Evolutionary conservation across 2,329 filamentous ascomycete genomes (phyloP), one percentile per base, ranked within the genome.

Genomic region (Claviceps sp.): DNA sequence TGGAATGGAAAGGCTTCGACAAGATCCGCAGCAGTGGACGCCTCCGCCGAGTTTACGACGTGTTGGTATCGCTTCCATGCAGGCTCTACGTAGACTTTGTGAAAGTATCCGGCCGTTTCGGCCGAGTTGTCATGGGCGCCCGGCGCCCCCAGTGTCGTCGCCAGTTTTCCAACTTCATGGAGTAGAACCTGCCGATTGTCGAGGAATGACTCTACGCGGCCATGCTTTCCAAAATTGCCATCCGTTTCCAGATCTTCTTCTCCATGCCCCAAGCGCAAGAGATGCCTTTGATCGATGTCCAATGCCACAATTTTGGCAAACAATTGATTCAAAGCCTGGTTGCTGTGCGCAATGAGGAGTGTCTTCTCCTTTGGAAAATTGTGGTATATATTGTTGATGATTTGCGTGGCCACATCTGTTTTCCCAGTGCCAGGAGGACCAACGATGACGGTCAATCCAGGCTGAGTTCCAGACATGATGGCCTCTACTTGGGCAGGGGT

Each of bases 321-420:
- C 1, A 98, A 76, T 65, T 98, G 93, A 62, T 98, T 98, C 10
- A 98, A 74, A 2, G 93, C 94, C 67, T 98, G 94, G 64, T 98
- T 98, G 68, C 91, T 97, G 67, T 98, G 93, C 4, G 93, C 93
- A 57, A 98, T 82, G 42, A 98, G 80, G 17, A 98, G 73, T 0
- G 93, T 98, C 60, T 89, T 85, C 67, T 98, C 89, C 57, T 84
- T 76, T 7, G 93, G 90, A 65, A 96, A 98, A 69, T 97, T 95
- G 73, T 97, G 91, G 64, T 98, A 98, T 60, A 98, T 86, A 66
- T 97, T 96, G 72, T 88, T 96, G 70, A 98, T 98, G 65, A 97
- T 94, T 67, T 98, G 93, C 4, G 91, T 96, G 47, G 89, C 90
- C 50, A 98, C 93, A 68, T 98, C 93, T n/a, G 93, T 98, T 73